Conservation (phyloP, 1,284 basidiomycete genomes). For the Apiotrichum veenhuisii region DNA sequence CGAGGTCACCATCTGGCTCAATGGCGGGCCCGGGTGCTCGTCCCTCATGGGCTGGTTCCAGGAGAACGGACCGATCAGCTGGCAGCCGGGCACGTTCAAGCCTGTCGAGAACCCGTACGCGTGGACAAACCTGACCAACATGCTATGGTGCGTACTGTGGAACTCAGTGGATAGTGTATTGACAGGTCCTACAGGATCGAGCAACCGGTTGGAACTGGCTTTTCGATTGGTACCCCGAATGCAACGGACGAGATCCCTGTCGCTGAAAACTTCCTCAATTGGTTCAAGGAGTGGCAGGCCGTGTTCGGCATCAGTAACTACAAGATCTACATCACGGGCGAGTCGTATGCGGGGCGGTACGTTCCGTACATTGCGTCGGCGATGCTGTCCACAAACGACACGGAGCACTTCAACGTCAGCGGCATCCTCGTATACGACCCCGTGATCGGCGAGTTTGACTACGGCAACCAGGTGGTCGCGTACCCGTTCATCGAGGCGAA, state of each 20-base stretch:
- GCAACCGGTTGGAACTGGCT: constrained; percentile 79
- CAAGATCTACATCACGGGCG: constrained; percentile 35
- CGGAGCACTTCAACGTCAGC: constrained; percentile 20
- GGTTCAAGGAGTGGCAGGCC: constrained; percentile 22
- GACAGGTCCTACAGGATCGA: constrained; percentile 39
- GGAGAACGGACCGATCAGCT: constrained; percentile 74
- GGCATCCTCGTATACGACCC: constrained; percentile 32
- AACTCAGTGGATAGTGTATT: background rate
- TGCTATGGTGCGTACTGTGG: constrained; percentile 20
- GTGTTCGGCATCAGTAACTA: constrained; percentile 23
- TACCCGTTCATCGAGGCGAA: constrained; percentile 12
- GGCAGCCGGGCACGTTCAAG: constrained; percentile 62
- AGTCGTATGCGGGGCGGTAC: constrained; percentile 48
- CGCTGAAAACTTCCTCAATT: constrained; percentile 38
- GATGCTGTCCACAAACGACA: constrained; percentile 26
- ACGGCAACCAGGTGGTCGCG: constrained; percentile 64
- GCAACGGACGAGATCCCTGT: constrained; percentile 50
- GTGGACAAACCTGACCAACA: constrained; percentile 65
- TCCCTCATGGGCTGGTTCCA: constrained; percentile 71
- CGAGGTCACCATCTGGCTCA: constrained; percentile 31
- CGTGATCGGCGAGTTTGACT: constrained; percentile 43
- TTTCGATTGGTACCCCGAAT: constrained; percentile 66
- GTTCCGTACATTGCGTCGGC: constrained; percentile 47
- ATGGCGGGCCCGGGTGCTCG: constrained; percentile 55
- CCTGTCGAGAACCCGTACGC: constrained; percentile 66